These are phyloP conservation scores for Teunomyces funiuensis DNA, from an alignment of 805 yeast species.

Conservation along the genomic window DNA sequence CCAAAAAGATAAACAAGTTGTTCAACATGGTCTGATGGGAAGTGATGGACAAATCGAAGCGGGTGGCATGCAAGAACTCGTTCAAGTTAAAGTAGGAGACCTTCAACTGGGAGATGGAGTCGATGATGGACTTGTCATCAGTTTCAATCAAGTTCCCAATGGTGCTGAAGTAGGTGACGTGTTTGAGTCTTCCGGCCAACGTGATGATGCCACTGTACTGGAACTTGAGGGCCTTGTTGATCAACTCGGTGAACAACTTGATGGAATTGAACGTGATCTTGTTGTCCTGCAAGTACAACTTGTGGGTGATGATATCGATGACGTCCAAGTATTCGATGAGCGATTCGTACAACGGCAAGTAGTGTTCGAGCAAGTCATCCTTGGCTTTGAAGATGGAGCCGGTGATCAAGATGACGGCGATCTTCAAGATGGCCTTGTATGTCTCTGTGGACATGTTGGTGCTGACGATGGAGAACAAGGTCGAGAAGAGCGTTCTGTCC, in stretches of 20 bases:
- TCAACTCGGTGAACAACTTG: slow-evolving; percentile 45
- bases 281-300: slow-evolving; percentile 43
- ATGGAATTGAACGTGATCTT: slow-evolving; percentile 45
- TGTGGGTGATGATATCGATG: slow-evolving; percentile 43
- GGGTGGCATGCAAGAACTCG: slow-evolving; percentile 32
- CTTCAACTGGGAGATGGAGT: slow-evolving; percentile 32
- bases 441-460: slow-evolving; percentile 45
- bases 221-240: slow-evolving; percentile 42
- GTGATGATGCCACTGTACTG: slow-evolving; percentile 44
- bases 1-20: slow-evolving; percentile 39
- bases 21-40: slow-evolving; percentile 42
- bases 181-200: slow-evolving; percentile 47
- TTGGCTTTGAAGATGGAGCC: slow-evolving; percentile 43
- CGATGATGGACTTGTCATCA: slow-evolving; percentile 32
- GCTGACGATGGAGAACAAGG: slow-evolving; percentile 42
- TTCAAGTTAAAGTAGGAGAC: slow-evolving; percentile 35
- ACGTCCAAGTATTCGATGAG: slow-evolving; percentile 40
- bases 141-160: slow-evolving; percentile 42
- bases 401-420: slow-evolving; percentile 41
- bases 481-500: slow-evolving; percentile 40
- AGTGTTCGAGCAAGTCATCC: slow-evolving; percentile 34
- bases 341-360: slow-evolving; percentile 36
- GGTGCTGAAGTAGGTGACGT: slow-evolving; percentile 46
- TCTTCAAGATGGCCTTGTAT: slow-evolving; percentile 45
- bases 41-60: slow-evolving; percentile 37